These are phyloP conservation scores for Zoysia japonica DNA, from an alignment of 176 grass and related monocot species.

Conservation along the genomic window DNA sequence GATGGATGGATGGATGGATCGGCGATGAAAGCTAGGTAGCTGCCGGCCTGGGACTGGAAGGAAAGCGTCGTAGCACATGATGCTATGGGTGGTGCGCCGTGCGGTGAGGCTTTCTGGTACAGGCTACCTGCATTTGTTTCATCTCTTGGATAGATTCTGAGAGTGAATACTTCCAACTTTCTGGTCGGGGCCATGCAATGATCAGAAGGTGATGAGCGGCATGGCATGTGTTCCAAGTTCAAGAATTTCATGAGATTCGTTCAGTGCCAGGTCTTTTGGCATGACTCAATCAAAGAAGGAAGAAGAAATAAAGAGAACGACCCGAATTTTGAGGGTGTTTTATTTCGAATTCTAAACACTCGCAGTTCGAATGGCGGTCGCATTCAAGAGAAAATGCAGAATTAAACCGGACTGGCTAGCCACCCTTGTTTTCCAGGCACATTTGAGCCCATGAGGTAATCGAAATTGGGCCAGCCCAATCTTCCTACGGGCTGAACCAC, in stretches of 20 bases:
- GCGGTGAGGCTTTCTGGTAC: slow-evolving; percentile 12
- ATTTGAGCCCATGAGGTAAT: neutral
- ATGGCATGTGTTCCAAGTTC: neutral
- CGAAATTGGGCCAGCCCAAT: neutral
- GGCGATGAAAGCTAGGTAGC: neutral
- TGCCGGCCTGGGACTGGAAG: neutral
- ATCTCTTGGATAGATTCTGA: neutral
- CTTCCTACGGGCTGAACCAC: neutral
- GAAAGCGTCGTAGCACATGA: neutral
- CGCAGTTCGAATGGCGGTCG: neutral
- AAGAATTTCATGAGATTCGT: neutral
- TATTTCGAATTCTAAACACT: neutral
- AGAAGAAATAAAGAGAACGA: neutral
- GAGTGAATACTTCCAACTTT: too few species aligned
- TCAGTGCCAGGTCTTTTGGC: neutral
- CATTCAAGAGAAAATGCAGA: neutral
- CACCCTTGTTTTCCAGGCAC: neutral
- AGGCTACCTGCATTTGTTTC: neutral
- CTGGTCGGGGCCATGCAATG: neutral
- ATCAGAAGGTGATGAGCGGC: neutral
- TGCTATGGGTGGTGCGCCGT: neutral
- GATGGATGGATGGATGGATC: neutral
- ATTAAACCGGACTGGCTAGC: neutral
- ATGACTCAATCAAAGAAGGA: neutral
- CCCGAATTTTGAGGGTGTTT: neutral